Base-by-base conservation (phyloP, 73 alveolate genomes). In the Urostyla sp. region DNA sequence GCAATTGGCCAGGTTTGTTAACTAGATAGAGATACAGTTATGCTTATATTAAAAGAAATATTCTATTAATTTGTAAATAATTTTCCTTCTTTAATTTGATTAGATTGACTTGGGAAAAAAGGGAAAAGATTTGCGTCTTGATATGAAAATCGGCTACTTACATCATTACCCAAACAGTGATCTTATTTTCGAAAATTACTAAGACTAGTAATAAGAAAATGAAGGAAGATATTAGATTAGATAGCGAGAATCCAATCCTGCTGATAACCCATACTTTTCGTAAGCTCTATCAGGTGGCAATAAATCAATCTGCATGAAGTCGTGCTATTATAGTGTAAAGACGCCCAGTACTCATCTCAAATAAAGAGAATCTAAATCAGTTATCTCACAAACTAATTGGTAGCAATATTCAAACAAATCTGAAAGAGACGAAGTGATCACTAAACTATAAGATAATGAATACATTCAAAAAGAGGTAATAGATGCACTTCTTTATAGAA, bases 101-200 rank as follows among this genome's bases (percentile, higher is more conserved):
- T 23, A 40, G 55, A 20, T 69, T 20, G 83, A 69, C 20, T 45
- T 43, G 48, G 49, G 45, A 34, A 3, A 34, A 56, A 46, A 69
- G 55, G 40, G 11, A 18, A 69, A 49, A 35, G 83, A 69, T 27
- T 23, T 45, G 16, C 31, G 16, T n/a, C 34, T 69, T 1, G 69
- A 69, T 55, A 6, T 69, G 16, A 69, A 69, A 24, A 69, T 69
- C 5, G 83, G 83, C 16, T 69, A 7, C 27, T 24, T 69, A 7
- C 83, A 69, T 69, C 34, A 67, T 3, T 69, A 15, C 34, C 83
- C 83, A 30, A 69, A 69, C 49, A 54, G 72, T 13, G 83, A 69
- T n/a, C 54, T 69, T 20, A 3, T 1, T 1, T 69, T 69, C 53
- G 83, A 69, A 49, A 48, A 48, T 23, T 48, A 46, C 49, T 46